Base-by-base conservation (phyloP, 2,329 filamentous ascomycete genomes). In the Diplodia mutila region DNA sequence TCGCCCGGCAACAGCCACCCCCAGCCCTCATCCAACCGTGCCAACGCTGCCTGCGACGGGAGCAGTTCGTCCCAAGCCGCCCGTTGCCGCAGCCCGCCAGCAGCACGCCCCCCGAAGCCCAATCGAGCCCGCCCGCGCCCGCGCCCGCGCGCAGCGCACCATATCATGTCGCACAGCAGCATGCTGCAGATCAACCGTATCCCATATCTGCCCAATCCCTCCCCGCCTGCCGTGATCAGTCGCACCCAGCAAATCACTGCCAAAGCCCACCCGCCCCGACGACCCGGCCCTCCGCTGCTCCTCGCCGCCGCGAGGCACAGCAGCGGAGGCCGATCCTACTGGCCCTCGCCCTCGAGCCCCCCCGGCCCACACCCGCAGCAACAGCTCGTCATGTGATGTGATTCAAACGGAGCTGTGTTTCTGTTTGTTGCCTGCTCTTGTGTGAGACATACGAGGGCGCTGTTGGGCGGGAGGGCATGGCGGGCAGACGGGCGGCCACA, bases 91-190 rank as follows among this genome's bases (percentile, higher is more conserved):
- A 8, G 37, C 55, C 37, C 37, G 18, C 42, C 42, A 46, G 7
- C 5, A 29, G 29, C 29, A 29, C 29, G 29, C 29, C 29, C 29
- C 27, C 27, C 27, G 27, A 29, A 29, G 27, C 55, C 42, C 37
- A 27, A 23, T 39, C 21, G 18, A 37, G 25, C 37, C 55, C 18
- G 49, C 53, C 7, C 29, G n/a, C 29, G 53, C 53, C 32, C 34
- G 37, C 37, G 32, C 55, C 11, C 55, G n/a, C n/a, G 53, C 34
- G 29, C 54, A 46, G 34, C 18, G 37, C 57, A 34, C 25, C 59
- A 63, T 63, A 42, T 63, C 59, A 63, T 63, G 59, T 63, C 59
- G 59, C 59, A 63, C 59, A 63, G 59, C 59, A 63, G 59, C 59
- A 63, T 63, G 42, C 46, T 51, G 59, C 59, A 63, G 59, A 63